Conservation (phyloP, 2,329 filamentous ascomycete genomes). For the Didymella arachidicola region DNA sequence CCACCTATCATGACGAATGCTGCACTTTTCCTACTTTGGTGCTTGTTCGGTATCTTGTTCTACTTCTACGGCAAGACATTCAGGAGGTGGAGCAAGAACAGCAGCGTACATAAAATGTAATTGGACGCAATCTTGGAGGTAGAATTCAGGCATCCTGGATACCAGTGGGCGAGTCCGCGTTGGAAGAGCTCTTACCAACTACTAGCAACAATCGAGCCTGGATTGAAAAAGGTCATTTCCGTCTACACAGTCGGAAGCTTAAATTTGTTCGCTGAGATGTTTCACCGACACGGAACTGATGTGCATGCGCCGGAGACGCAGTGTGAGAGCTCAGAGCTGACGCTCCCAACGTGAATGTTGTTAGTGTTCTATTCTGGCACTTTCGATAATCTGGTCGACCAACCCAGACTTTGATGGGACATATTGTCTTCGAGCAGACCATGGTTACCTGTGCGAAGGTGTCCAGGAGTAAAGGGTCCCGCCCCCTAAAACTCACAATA, state of each 20-base stretch:
- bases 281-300: no score
- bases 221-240: not conserved
- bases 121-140: not conserved
- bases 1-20: conserved; percentile 68
- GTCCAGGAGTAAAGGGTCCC: no score
- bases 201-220: not conserved
- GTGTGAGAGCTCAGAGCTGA: no score
- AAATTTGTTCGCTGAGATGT: no score
- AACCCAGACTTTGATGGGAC: not conserved
- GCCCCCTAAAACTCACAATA: not conserved
- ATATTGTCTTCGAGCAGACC: not conserved
- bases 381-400: not conserved
- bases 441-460: not conserved
- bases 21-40: conserved; percentile 61
- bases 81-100: conserved; percentile 63
- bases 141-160: not conserved
- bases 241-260: not conserved
- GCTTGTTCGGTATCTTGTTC: conserved; percentile 62
- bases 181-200: not conserved
- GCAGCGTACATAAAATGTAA: conserved; percentile 62
- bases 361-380: not conserved
- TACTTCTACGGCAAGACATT: conserved; percentile 67
- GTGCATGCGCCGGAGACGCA: no score
- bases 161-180: no score
- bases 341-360: not conserved